These are phyloP conservation scores for Hortiboletus rubellus DNA, from an alignment of 1,284 basidiomycete genomes.

Conservation along the genomic window DNA sequence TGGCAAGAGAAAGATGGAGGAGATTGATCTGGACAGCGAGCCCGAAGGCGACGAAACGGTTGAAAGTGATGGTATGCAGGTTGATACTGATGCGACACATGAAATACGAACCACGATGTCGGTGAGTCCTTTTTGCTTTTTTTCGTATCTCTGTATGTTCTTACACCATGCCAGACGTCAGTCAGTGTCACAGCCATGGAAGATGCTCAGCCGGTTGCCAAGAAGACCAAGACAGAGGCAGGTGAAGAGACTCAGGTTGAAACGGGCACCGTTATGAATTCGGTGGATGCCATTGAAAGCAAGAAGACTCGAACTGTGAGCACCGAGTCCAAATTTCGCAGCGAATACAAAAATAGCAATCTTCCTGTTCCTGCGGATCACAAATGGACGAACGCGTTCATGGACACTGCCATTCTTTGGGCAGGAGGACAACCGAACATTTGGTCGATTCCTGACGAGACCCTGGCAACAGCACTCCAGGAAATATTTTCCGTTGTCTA, in stretches of 20 bases:
- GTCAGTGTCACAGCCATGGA: background rate
- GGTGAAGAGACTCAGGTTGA: too few relatives aligned
- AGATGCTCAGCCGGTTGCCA: background rate
- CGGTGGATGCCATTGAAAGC: too few relatives aligned
- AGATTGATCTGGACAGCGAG: background rate
- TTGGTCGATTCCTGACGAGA: too few relatives aligned
- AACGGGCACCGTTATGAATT: background rate
- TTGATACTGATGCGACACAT: background rate
- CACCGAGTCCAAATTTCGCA: too few relatives aligned
- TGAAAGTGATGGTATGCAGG: background rate
- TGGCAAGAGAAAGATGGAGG: background rate
- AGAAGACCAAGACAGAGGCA: constrained; percentile 2
- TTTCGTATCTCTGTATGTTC: background rate
- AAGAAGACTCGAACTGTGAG: background rate
- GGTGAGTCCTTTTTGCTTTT: background rate
- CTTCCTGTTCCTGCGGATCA: too few relatives aligned
- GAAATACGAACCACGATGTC: background rate
- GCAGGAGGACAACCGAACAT: too few relatives aligned
- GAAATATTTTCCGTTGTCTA: too few relatives aligned
- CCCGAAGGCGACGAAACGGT: background rate
- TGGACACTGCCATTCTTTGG: too few relatives aligned
- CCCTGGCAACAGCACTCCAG: too few relatives aligned
- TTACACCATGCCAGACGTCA: background rate
- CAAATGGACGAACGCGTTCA: too few relatives aligned
- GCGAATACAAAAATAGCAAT: too few relatives aligned